Evolutionary conservation across 2,329 filamentous ascomycete species (phyloP).

Genomic region (Stemphylium lycopersici): DNA sequence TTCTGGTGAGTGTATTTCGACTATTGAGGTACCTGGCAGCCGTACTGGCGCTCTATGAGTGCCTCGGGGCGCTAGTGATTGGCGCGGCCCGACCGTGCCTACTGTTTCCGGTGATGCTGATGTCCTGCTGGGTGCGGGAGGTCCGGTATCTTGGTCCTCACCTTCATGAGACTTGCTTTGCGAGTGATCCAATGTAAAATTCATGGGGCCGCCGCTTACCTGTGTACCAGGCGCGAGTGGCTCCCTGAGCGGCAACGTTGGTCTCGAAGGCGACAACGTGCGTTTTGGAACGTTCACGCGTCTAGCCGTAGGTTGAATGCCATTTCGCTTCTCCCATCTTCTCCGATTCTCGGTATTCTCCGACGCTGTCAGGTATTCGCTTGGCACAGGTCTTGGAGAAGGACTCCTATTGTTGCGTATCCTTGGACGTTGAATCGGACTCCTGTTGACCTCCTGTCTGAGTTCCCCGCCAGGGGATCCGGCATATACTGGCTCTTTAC

Average conservation of each 20-base stretch:
- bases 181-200: constrained; percentile 1
- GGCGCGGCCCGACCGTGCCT: background rate
- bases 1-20: background rate
- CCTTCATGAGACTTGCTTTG: background rate
- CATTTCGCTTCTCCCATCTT: background rate
- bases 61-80: background rate
- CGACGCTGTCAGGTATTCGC: constrained; percentile 3
- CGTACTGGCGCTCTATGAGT: background rate
- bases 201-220: constrained; percentile 15
- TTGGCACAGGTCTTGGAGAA: constrained; percentile 1
- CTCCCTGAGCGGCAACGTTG: background rate
- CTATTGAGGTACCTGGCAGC: background rate
- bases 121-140: background rate
- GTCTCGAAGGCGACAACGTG: background rate
- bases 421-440: background rate
- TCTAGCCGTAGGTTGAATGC: background rate
- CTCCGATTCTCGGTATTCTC: background rate
- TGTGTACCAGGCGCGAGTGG: constrained; percentile 8
- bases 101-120: background rate
- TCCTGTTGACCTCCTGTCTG: constrained; percentile 10
- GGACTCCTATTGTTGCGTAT: background rate
- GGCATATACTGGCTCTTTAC: constrained; percentile 5
- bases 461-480: background rate
- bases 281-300: background rate
- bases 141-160: background rate